These are phyloP conservation scores for Geotrichum aggregatum DNA, from an alignment of 1,139 yeast genomes.

Conservation along the genomic window DNA sequence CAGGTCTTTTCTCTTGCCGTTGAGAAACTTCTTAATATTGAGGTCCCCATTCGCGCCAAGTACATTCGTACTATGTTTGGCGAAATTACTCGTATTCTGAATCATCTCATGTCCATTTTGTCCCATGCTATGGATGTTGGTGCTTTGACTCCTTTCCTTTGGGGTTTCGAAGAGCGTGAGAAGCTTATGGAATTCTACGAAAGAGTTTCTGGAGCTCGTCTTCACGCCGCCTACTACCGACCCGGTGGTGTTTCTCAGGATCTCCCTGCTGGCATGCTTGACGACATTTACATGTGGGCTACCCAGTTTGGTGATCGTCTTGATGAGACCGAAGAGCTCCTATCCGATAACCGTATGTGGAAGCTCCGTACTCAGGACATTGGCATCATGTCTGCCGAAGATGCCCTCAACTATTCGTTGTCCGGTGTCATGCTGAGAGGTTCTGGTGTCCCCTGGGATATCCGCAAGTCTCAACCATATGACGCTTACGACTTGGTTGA, in stretches of 20 bases:
- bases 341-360: constrained; percentile 91
- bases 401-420: constrained; percentile 74
- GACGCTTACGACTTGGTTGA: constrained; percentile 86
- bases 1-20: constrained; percentile 80
- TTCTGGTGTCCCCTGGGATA: constrained; percentile 82
- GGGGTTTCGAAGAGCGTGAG: constrained; percentile 95
- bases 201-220: constrained; percentile 86
- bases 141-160: constrained; percentile 86
- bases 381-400: constrained; percentile 80
- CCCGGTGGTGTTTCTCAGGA: constrained; percentile 94
- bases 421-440: constrained; percentile 91
- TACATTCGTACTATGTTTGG: constrained; percentile 84
- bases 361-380: constrained; percentile 79
- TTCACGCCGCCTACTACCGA: constrained; percentile 82
- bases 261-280: constrained; percentile 78
- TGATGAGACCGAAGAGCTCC: constrained; percentile 85
- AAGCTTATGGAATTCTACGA: constrained; percentile 91
- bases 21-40: constrained; percentile 79
- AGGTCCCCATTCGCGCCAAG: constrained; percentile 79
- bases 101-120: constrained; percentile 82
- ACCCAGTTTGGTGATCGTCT: constrained; percentile 91
- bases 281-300: constrained; percentile 94
- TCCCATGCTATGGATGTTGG: constrained; percentile 95
- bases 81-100: constrained; percentile 77
- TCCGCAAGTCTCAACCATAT: constrained; percentile 83